Conservation (phyloP, 305 asterid genomes). For the Striga hermonthica region DNA sequence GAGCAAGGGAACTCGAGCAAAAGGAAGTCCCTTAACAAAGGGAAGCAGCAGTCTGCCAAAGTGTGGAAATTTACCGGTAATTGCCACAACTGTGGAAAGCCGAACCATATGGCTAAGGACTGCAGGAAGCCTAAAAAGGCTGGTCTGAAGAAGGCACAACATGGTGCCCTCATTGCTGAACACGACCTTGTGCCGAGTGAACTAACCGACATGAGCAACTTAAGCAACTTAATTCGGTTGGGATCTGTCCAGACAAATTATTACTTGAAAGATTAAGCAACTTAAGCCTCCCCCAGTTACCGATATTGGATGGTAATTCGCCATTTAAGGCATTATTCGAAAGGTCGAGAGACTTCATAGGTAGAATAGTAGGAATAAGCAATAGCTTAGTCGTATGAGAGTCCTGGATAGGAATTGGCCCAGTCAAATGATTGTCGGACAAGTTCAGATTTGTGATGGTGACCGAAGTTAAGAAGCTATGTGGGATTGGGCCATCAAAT, state of each 20-base stretch:
- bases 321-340: conserved; percentile 71
- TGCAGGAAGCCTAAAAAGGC: too few relatives aligned
- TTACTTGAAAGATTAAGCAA: conserved; percentile 69
- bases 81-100: too few relatives aligned
- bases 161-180: too few relatives aligned
- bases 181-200: too few relatives aligned
- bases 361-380: conserved; percentile 60
- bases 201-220: too few relatives aligned
- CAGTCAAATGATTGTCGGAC: conserved; percentile 72
- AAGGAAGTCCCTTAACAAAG: too few relatives aligned
- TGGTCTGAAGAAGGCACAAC: too few relatives aligned
- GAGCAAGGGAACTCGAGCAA: too few relatives aligned
- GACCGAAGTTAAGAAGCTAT: conserved; percentile 57
- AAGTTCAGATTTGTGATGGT: conserved; percentile 62
- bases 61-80: too few relatives aligned
- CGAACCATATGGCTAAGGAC: too few relatives aligned
- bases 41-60: too few relatives aligned
- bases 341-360: conserved; percentile 77
- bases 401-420: conserved; percentile 68
- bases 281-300: conserved; percentile 70
- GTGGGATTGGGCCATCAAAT: conserved; percentile 65
- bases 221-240: conserved; percentile 63
- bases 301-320: conserved; percentile 60
- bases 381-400: conserved; percentile 55
- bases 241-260: conserved; percentile 66